Base-by-base conservation (phyloP, 2,329 filamentous ascomycete species). In the Lasiodiplodia citricola region DNA sequence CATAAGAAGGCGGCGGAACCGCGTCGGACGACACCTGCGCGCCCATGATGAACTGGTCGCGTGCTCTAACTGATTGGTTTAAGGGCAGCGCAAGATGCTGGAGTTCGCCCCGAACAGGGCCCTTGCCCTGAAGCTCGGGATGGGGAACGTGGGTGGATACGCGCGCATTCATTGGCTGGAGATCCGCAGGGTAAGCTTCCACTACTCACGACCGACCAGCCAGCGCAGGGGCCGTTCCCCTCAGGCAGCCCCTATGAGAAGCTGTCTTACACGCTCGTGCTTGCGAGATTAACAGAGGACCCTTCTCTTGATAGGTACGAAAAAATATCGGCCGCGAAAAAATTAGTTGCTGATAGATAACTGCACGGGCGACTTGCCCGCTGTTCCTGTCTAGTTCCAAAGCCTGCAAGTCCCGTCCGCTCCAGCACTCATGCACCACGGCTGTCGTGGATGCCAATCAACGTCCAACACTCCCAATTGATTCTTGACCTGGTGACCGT, bases 391-490 rank as follows among this genome's bases (percentile, higher is more conserved):
- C 74, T 78, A 84, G 71, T 75, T 92, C 95, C 95, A 99, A 78
- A 99, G 82, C 75, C 95, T 90, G 81, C 93, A 92, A 16, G 92
- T 97, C 52, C 95, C 95, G 83, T 99, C 96, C 1, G 95, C 94
- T 73, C 96, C 96, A 57, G 94, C 95, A 84, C 92, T 96, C 66
- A 97, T 90, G 81, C 92, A 91, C 96, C 96, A 98, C 2, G 95
- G 93, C 81, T 98, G 93, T 71, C 87, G 88, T 6, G 94, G 93
- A 83, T 99, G 96, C 96, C 96, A 99, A 76, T 97, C 93, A 35
- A 99, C 83, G 79, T 97, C 95, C 85, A 98, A 86, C 18, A 98
- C 94, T 72, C 96, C 96, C 69, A 99, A 82, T 73, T 94, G 91
- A 76, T 88, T 91, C 76, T 92, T 91, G 2, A 98, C 90, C 81